These are phyloP conservation scores for Phlyctochytrium planicorne DNA, from an alignment of 192 early-diverging fungal species.

Conservation along the genomic window DNA sequence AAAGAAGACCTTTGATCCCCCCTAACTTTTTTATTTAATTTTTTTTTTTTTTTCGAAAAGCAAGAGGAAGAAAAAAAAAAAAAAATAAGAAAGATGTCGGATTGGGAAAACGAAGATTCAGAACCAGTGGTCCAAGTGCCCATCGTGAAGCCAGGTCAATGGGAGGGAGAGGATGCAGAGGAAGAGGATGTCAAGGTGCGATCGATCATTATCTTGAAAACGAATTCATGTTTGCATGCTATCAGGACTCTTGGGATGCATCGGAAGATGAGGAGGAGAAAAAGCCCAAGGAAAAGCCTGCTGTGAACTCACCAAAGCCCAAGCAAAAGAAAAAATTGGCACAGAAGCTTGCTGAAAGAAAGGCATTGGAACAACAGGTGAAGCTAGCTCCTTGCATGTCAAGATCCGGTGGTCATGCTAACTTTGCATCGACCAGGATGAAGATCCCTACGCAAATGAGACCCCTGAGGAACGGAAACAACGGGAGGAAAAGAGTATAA, in stretches of 20 bases:
- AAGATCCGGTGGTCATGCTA: neutral
- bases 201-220: neutral
- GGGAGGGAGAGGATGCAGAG: neutral
- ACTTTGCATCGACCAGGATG: conserved; percentile 16
- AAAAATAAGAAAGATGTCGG: neutral
- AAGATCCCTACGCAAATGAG: conserved; percentile 34
- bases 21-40: no score
- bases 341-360: neutral
- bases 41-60: no score
- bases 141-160: neutral
- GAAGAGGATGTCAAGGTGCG: conserved; percentile 4
- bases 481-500: conserved; percentile 31
- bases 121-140: neutral
- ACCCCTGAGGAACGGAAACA: conserved; percentile 45
- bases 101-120: neutral
- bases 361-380: neutral
- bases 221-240: no score
- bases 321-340: neutral
- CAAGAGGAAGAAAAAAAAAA: no score
- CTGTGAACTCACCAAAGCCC: neutral
- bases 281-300: neutral
- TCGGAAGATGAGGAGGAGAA: neutral
- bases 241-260: neutral
- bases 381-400: neutral
- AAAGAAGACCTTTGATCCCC: no score